These are phyloP conservation scores for Cercis canadensis DNA, from an alignment of 306 rosid genomes.

Conservation along the genomic window DNA sequence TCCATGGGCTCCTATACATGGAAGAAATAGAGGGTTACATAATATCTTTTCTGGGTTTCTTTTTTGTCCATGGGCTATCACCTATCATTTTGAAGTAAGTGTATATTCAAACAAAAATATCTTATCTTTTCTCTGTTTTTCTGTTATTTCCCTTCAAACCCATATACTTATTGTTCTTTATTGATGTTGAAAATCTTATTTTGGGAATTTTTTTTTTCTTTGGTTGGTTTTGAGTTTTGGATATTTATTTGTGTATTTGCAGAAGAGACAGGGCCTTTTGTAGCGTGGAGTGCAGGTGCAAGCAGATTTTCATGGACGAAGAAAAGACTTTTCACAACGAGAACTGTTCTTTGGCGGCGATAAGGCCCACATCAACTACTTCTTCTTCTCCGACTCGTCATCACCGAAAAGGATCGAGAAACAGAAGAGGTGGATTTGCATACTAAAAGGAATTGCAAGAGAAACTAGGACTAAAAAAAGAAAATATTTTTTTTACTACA, in stretches of 20 bases:
- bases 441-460: slow-evolving; percentile 38
- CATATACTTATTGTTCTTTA: slow-evolving; percentile 8
- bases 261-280: slow-evolving; percentile 93
- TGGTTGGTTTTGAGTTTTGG: neutral
- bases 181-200: neutral
- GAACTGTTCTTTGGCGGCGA: slow-evolving; percentile 59
- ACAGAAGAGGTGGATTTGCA: slow-evolving; percentile 54
- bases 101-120: too few relatives aligned
- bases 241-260: slow-evolving; percentile 8
- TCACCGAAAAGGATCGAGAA: slow-evolving; percentile 51
- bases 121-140: too few relatives aligned
- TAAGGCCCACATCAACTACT: slow-evolving; percentile 36
- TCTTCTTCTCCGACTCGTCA: slow-evolving; percentile 49
- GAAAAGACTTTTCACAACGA: slow-evolving; percentile 62
- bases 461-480: neutral
- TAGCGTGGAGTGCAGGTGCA: slow-evolving; percentile 87
- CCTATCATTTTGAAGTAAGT: too few relatives aligned
- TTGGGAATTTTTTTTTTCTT: neutral
- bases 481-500: neutral
- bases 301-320: slow-evolving; percentile 92
- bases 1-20: too few relatives aligned
- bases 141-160: neutral
- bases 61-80: too few relatives aligned
- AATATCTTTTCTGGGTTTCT: too few relatives aligned
- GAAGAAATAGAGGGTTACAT: too few relatives aligned